Percentiles rank a stretch among this genome's conserved stretches.
These are phyloP conservation scores for Cercospora canescens DNA, from an alignment of 2,329 filamentous ascomycete species.

Conservation along the genomic window DNA sequence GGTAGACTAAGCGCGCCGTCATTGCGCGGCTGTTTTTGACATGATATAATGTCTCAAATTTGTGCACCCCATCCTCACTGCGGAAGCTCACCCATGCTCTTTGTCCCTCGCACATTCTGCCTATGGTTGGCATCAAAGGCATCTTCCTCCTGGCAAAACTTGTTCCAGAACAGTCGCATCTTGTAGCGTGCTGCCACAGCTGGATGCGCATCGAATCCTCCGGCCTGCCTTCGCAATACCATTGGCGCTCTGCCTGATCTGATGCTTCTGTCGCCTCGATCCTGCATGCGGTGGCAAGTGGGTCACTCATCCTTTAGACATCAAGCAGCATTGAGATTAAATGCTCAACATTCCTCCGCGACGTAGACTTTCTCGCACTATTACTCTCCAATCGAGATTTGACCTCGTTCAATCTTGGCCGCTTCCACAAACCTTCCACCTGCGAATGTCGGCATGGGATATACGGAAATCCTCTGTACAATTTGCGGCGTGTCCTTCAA, in stretches of 20 bases:
- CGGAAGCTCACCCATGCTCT: neutral
- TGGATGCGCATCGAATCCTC: neutral
- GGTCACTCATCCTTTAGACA: too few species aligned
- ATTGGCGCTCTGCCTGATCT: neutral
- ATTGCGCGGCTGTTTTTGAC: neutral
- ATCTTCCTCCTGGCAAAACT: neutral
- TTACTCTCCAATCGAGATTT: too few species aligned
- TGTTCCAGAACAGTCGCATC: neutral
- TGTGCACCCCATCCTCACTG: neutral
- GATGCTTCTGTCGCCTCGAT: neutral
- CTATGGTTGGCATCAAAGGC: neutral
- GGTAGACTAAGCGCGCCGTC: slow-evolving; percentile 35
- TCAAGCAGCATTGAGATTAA: too few species aligned
- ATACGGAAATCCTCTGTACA: slow-evolving; percentile 6
- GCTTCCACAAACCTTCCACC: too few species aligned
- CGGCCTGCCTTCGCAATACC: neutral
- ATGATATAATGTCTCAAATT: slow-evolving; percentile 14
- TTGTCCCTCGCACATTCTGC: neutral
- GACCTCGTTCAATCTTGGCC: too few species aligned
- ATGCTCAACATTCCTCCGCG: too few species aligned
- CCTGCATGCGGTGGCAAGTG: too few species aligned
- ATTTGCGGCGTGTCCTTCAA: slow-evolving; percentile 20
- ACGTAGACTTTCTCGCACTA: too few species aligned
- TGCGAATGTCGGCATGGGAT: slow-evolving; percentile 1
- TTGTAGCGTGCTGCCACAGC: neutral